These are phyloP conservation scores for Leucosporidium creatinivorum DNA, from an alignment of 768 basidiomycete genomes.

Conservation along the genomic window DNA sequence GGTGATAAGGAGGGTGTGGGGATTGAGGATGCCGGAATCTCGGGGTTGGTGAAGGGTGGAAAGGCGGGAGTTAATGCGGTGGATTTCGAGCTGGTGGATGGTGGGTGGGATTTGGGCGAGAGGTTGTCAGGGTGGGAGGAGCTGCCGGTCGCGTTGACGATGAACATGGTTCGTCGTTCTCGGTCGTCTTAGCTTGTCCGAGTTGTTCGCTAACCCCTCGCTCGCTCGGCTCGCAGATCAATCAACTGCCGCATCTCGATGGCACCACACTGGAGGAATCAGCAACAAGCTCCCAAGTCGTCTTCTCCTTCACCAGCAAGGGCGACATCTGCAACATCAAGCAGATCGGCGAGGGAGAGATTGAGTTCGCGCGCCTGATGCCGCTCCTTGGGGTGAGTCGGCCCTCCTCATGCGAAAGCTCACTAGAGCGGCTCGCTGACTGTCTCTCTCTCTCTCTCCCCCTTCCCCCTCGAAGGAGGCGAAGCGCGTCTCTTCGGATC, in stretches of 20 bases:
- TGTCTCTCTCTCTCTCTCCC: background rate
- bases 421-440: background rate
- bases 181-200: background rate
- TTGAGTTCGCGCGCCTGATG: constrained; percentile 49
- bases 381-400: constrained; percentile 53
- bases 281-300: constrained; percentile 55
- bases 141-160: constrained; percentile 70
- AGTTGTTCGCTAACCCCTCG: background rate
- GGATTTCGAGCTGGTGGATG: constrained; percentile 77
- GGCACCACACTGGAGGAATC: constrained; percentile 66
- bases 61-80: constrained; percentile 51
- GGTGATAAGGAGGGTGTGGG: constrained; percentile 30
- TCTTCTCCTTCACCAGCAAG: constrained; percentile 44
- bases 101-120: constrained; percentile 76
- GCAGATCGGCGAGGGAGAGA: constrained; percentile 57
- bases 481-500: constrained; percentile 56
- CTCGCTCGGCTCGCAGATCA: constrained; percentile 45
- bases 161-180: constrained; percentile 59
- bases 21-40: constrained; percentile 45
- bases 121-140: constrained; percentile 53
- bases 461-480: constrained; percentile 50
- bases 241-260: constrained; percentile 62
- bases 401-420: no score
- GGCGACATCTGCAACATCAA: constrained; percentile 56
- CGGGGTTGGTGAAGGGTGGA: constrained; percentile 52